Evolutionary conservation across 2,329 filamentous ascomycete species (phyloP).

Genomic region (Juglanconis juglandina): DNA sequence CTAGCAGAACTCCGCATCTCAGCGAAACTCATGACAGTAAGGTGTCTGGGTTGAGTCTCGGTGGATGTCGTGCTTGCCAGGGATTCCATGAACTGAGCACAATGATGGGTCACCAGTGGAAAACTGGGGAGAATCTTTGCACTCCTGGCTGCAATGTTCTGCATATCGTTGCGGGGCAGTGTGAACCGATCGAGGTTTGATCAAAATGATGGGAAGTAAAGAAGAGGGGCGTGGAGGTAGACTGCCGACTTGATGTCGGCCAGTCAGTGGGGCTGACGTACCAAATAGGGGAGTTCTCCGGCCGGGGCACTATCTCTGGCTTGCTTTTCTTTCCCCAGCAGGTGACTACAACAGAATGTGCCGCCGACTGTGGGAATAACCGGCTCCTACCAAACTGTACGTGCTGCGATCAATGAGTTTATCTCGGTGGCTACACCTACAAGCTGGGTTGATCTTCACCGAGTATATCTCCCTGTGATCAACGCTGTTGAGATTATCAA

Average conservation of each 20-base stretch:
- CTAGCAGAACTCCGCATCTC: not conserved
- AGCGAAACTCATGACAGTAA: not conserved
- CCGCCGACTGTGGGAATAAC: not conserved
- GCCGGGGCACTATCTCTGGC: not conserved
- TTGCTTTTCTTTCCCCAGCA: not conserved
- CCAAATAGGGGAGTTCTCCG: slow-evolving; percentile 3
- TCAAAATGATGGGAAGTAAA: slow-evolving; percentile 2
- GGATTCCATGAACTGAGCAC: not conserved
- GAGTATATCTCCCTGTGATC: too few relatives aligned
- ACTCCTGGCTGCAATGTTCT: not conserved
- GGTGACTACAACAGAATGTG: not conserved
- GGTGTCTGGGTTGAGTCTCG: not conserved
- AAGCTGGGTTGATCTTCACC: too few relatives aligned
- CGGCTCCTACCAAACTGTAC: not conserved
- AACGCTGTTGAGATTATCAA: too few relatives aligned
- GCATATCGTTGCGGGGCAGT: not conserved
- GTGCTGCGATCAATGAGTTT: too few relatives aligned
- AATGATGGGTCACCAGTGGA: not conserved
- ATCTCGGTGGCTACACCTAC: too few relatives aligned
- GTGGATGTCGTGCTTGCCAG: not conserved
- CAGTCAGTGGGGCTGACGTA: slow-evolving; percentile 14
- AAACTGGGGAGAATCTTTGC: too few relatives aligned
- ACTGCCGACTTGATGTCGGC: slow-evolving; percentile 2
- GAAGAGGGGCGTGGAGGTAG: slow-evolving; percentile 11
- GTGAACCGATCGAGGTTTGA: not conserved